phyloP scores from a whole-genome alignment of 495 filamentous ascomycete species.

The Monascus purpureus region DNA sequence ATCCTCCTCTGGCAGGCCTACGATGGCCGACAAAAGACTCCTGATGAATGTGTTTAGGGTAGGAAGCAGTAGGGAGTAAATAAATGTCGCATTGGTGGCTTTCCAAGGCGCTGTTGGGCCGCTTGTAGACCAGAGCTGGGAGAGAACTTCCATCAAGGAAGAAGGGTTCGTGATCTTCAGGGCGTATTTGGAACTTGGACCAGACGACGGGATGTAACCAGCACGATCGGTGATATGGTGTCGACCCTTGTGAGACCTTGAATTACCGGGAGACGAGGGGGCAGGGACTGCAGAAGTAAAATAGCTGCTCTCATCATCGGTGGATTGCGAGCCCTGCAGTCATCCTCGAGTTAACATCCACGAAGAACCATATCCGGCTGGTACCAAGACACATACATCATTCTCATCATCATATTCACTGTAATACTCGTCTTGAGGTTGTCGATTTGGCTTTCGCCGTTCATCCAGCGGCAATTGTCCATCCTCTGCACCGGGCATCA shows the following conservation, averaged over 20 bases:
- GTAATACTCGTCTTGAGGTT: constrained; percentile 18
- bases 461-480: constrained; percentile 14
- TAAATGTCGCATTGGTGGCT: constrained; percentile 76
- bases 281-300: constrained; percentile 63
- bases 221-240: constrained; percentile 36
- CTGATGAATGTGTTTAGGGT: constrained; percentile 77
- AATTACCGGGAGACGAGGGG: constrained; percentile 39
- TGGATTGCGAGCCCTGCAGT: constrained; percentile 29
- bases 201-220: constrained; percentile 32
- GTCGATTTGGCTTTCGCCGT: constrained; percentile 13
- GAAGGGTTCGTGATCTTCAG: constrained; percentile 53
- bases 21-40: constrained; percentile 64
- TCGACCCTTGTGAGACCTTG: constrained; percentile 27
- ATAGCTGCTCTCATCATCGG: constrained; percentile 75
- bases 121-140: constrained; percentile 77
- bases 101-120: constrained; percentile 91
- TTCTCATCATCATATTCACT: constrained; percentile 6
- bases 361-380: constrained; percentile 1
- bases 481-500: constrained; percentile 26
- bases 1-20: constrained; percentile 70
- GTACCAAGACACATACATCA: constrained; percentile 10
- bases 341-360: background rate
- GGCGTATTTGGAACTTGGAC: constrained; percentile 37
- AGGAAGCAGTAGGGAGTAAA: constrained; percentile 74
- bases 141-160: constrained; percentile 66